Base-by-base conservation (phyloP, 495 filamentous ascomycete species). In the Penicillium soppii region DNA sequence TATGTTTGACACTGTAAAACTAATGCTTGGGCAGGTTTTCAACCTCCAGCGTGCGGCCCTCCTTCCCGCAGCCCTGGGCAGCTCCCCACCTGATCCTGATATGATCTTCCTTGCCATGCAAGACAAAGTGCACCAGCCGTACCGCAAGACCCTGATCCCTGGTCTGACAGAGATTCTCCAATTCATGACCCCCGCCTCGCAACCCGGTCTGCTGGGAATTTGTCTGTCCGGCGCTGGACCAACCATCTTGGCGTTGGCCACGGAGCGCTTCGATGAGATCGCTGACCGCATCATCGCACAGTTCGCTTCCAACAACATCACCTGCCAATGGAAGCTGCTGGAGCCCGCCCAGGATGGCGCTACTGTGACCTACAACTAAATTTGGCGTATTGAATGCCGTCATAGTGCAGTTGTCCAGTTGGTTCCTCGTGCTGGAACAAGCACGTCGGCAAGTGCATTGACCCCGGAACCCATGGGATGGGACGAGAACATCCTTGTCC, bases 91-190 rank as follows among this genome's bases (percentile, higher is more conserved):
- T n/a, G 86, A 96, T 62, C 82, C 92, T 32, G 86, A 91, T 53
- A 85, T 91, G 68, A 97, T 98, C 65, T 95, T 90, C 74, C 79
- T 91, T 22, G 92, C 90, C 22, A 98, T 98, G 94, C 91, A 96
- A 70, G 94, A 98, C 73, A 94, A 90, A 67, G 78, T 98, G 32
- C 94, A 98, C 69, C 94, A 98, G 68, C 92, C 89, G 8, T 96
- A 97, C 71, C 84, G 94, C 36, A 84, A 89, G 66, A 85, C 78
- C 10, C 78, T 98, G 42, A 92, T 98, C 53, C 94, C 92, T 2
- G 92, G 94, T 1, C 73, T 98, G 46, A 86, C 87, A n/a, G 88
- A 95, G 61, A 89, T 96, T 50, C 84, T 97, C 27, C 82, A 86
- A 62, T 88, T 84, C 25, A 86, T 98, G 69, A 92, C 83, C 19